Evolutionary conservation across 495 filamentous ascomycete genomes (phyloP), one percentile per base, ranked within the genome.

Genomic region (Saxophila tyrrhenica): DNA sequence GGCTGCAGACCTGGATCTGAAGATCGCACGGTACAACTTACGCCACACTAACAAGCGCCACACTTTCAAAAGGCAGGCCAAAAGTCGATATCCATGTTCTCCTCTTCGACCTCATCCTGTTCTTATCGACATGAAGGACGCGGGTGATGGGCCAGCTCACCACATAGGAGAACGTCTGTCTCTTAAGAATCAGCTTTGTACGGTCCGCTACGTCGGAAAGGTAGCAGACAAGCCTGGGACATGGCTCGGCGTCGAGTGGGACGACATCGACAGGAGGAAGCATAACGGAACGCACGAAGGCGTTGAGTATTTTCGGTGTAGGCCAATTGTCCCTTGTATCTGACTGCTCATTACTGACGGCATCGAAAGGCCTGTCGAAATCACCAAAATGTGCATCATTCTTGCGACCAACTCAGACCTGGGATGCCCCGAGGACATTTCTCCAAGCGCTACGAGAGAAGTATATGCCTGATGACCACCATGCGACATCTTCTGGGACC

Each of bases 181-280:
- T 0, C 95, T 85, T 60, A 76, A 82, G 41, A 79, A 78, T 21
- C 74, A 79, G 29, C 65, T 82, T 38, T 94, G 89, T 67, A 97
- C 92, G 0, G 79, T 98, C 47, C 80, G 89, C 25, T 96, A 89
- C 62, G 72, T 86, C 58, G 92, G 92, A 46, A 64, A 72, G 38
- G 81, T 98, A 17, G 73, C 78, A 50, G 85, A 84, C 38, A 92
- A 88, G 19, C 72, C 77, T 20, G 88, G 87, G 25, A 74, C 77
- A 62, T 97, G 92, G 94, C 73, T 98, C 19, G 92, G 92, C 23
- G 88, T 97, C 19, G 92, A 98, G 74, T 98, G 94, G 94, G 92
- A 97, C 69, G 85, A 95, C 62, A 72, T 80, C 51, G 72, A 70
- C 39, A 73, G 88, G 62, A 94, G 92, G 25, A 97, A 95, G 72